Evolutionary conservation across 2,329 filamentous ascomycete species (phyloP), one percentile per base, ranked within the genome.

Genomic region (Ascochyta viciae-villosae): DNA sequence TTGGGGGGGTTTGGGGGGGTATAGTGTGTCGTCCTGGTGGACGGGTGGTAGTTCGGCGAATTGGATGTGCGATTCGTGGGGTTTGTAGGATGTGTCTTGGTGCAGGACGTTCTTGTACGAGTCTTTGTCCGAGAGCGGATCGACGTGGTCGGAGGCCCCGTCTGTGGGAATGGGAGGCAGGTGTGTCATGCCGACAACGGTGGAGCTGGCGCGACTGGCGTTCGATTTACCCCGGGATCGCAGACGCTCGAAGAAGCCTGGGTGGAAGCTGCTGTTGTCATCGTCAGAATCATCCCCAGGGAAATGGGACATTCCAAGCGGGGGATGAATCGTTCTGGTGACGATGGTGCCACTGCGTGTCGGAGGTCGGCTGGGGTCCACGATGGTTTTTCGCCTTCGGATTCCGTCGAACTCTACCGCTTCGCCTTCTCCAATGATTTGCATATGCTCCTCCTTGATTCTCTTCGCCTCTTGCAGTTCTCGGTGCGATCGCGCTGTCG

Each of bases 371-470:
- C 79, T 80, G 37, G 79, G 73, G 23, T 79, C 80, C 19, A 83
- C 62, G 40, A 86, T 74, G 2, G 86, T 88, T 71, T 81, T 86
- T 48, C 95, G 84, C 66, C 92, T 83, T 67, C 94, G 85, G 47
- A 99, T 78, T 4, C 95, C 95, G 76, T 98, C 95, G 88, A 92
- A 99, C 76, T 98, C 92, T 59, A 91, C 89, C 27, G 86, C 81
- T 23, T 92, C 91, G 63, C 92, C 86, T 70, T 97, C 92, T 42
- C 83, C 85, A 48, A 96, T 89, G 2, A 91, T 85, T 53, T 88
- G 86, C 73, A 96, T 87, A 42, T 88, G 91, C 69, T 98, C 94
- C 65, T 93, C 88, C 57, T 89, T 88, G 54, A 96, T 82, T 29
- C 91, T 87, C 65, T 85, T 89, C 19, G 89, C 85, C 74, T 98